Evolutionary conservation across 192 early-diverging fungal species (phyloP).

Genomic region (Coemansia sp.): DNA sequence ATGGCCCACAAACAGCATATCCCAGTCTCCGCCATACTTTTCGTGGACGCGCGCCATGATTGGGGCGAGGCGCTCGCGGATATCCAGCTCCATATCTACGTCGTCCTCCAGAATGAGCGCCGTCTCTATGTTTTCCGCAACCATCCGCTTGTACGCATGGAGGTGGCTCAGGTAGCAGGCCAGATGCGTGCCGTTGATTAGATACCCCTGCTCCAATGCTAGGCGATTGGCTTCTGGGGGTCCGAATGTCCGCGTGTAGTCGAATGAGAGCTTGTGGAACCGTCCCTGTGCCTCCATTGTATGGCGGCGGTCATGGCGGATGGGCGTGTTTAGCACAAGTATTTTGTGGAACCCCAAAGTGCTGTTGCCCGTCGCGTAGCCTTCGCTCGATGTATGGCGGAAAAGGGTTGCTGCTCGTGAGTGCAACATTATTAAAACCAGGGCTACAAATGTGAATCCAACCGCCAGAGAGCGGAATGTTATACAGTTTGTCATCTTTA

Average conservation of each 20-base stretch:
- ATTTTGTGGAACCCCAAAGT: constrained; percentile 49
- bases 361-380: constrained; percentile 12
- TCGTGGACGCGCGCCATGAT: constrained; percentile 18
- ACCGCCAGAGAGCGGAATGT: no score
- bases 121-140: constrained; percentile 29
- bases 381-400: not conserved
- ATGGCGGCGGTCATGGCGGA: constrained; percentile 24
- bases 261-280: constrained; percentile 26
- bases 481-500: no score
- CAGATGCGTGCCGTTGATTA: constrained; percentile 30
- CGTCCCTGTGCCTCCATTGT: constrained; percentile 34
- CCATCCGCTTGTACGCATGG: constrained; percentile 13
- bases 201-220: constrained; percentile 8
- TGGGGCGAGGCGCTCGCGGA: constrained; percentile 18
- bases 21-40: constrained; percentile 33
- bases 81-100: constrained; percentile 44
- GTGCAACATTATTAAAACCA: no score
- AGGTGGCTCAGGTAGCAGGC: constrained; percentile 50
- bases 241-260: constrained; percentile 18
- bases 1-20: constrained; percentile 53
- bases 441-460: no score
- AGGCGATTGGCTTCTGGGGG: constrained; percentile 8
- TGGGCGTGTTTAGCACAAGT: constrained; percentile 31
- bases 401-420: no score
- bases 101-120: constrained; percentile 42